A percentile compares a stretch with the other conserved stretches of the same genome.
Evolutionary conservation across 2,329 filamentous ascomycete genomes (phyloP).

Genomic region (Cladosporium sp.): DNA sequence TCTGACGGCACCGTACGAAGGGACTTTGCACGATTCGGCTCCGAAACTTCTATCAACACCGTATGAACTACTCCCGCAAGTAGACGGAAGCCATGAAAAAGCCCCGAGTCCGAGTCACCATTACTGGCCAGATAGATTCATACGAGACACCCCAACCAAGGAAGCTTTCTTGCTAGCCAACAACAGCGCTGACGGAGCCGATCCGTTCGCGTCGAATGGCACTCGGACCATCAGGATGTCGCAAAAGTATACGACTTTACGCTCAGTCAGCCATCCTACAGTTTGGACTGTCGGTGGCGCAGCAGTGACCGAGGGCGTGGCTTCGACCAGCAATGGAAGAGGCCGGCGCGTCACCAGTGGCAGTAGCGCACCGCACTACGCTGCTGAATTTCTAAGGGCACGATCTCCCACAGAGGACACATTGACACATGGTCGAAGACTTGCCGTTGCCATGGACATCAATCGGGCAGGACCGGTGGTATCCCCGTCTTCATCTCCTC

Average conservation of each 20-base stretch:
- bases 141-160: conserved; percentile 22
- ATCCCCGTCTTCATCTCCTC: conserved; percentile 30
- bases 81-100: not conserved
- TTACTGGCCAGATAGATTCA: not conserved
- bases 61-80: not conserved
- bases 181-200: conserved; percentile 1
- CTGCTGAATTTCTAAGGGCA: conserved; percentile 49
- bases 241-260: conserved; percentile 17
- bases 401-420: conserved; percentile 22
- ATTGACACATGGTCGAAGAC: conserved; percentile 59
- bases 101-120: not conserved
- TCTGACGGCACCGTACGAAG: not conserved
- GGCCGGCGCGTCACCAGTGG: conserved; percentile 62
- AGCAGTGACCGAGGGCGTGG: conserved; percentile 32
- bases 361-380: conserved; percentile 62
- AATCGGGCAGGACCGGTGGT: conserved; percentile 59
- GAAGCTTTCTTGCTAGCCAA: conserved; percentile 16
- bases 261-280: conserved; percentile 55
- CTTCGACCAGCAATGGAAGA: conserved; percentile 50
- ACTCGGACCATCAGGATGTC: conserved; percentile 14
- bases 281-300: conserved; percentile 75
- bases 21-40: not conserved
- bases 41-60: not conserved
- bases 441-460: conserved; percentile 77
- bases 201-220: conserved; percentile 24